Evolutionary conservation across 768 basidiomycete species (phyloP), one percentile per base, ranked within the genome.

Genomic region (Naematelia encephala): DNA sequence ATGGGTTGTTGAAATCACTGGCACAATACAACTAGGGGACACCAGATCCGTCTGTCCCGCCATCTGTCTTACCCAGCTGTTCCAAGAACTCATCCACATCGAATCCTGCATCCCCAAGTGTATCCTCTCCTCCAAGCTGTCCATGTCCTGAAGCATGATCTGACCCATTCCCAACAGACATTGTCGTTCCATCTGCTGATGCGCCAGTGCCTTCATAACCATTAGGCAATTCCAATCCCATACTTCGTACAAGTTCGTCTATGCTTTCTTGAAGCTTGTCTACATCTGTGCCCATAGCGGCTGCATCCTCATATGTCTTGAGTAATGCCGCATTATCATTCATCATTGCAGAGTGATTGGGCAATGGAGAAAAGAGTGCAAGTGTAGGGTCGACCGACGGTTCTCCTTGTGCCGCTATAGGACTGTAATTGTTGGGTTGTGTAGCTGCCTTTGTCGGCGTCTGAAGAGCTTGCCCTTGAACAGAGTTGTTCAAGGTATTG

Each of bases 211-310:
- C 27, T 42, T 39, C 34, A 16, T n/a, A n/a, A n/a, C 34, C 34
- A 16, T 39, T 39, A 13, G 66, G 62, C 29, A 85, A 80, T 69
- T 89, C 86, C 49, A 88, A 74, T 5, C 87, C 87, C 47, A 90
- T 81, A 49, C 82, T 82, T 62, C 87, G 81, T 27, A 91, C 87
- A 60, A 92, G 80, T 4, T 83, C 82, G 59, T 88, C 83, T 44
- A 93, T 85, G 59, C 83, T 85, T 12, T 78, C 79, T 61, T 87
- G 84, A 54, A 91, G 77, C 34, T 84, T 83, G 62, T 86, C 85
- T 25, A 91, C 87, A 56, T 89, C 87, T 47, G 82, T 81, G 59
- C 86, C 84, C 46, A 91, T 85, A 61, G 87, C 86, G 25, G 81
- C 72, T 0, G 88, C 80, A 29, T 80, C 81, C 48, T 80, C 82